phyloP scores from a whole-genome alignment of 2,329 filamentous ascomycete species.

The Fusarium buxicola region DNA sequence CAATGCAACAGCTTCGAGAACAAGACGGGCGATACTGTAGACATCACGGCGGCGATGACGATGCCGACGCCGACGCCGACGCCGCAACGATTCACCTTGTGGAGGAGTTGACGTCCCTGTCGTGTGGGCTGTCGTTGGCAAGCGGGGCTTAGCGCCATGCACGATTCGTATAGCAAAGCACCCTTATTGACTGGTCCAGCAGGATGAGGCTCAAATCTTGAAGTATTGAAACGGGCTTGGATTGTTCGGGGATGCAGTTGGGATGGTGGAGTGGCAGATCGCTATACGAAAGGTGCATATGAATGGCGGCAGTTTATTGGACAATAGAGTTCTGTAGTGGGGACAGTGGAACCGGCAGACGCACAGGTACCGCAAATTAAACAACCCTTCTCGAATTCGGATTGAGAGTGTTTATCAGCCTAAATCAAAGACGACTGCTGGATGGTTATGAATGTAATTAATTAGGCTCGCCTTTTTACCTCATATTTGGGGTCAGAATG shows the following conservation, averaged over 20 bases:
- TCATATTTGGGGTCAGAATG: too few relatives aligned
- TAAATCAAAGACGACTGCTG: too few relatives aligned
- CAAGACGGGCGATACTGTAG: conserved; percentile 15
- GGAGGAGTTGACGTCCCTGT: conserved; percentile 22
- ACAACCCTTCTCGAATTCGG: too few relatives aligned
- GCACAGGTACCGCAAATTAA: too few relatives aligned
- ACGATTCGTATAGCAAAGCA: conserved; percentile 45
- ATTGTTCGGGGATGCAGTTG: conserved; percentile 26
- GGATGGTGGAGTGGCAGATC: conserved; percentile 13
- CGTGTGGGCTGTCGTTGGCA: conserved; percentile 19
- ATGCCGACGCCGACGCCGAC: conserved; percentile 16
- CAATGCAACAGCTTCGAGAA: background rate
- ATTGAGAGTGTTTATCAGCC: too few relatives aligned
- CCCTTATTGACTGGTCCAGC: conserved; percentile 9
- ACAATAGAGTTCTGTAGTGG: conserved; percentile 1
- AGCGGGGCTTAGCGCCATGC: conserved; percentile 43
- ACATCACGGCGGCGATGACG: too few relatives aligned
- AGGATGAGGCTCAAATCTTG: conserved; percentile 36
- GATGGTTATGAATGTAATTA: too few relatives aligned
- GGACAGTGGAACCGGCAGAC: too few relatives aligned
- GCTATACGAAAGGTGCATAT: conserved; percentile 40
- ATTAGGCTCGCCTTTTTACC: too few relatives aligned
- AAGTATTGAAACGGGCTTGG: conserved; percentile 11
- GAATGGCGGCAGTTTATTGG: conserved; percentile 14
- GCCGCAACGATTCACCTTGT: background rate